Evolutionary conservation across 257 asterid genomes (phyloP).

Genomic region (Jaltomata sinuosa): DNA sequence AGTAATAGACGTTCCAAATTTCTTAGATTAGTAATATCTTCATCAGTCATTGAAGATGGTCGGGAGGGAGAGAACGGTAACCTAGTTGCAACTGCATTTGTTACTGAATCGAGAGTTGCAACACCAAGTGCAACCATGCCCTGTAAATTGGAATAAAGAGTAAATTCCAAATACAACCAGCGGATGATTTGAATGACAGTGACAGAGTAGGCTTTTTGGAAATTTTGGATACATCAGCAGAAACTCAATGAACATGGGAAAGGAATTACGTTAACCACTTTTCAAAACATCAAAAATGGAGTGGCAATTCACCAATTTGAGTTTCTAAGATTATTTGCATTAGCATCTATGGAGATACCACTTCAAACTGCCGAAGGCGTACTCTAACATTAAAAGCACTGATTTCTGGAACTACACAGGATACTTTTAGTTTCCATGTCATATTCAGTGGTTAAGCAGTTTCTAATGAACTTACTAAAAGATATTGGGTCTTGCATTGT

Average conservation of each 20-base stretch:
- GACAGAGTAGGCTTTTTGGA: neutral
- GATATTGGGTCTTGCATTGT: neutral
- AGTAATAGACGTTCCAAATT: conserved; percentile 61
- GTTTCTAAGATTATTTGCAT: neutral
- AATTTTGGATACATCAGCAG: neutral
- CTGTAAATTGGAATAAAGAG: conserved; percentile 24
- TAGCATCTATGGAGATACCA: neutral
- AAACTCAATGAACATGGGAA: neutral
- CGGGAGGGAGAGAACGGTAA: conserved; percentile 50
- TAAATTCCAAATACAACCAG: neutral
- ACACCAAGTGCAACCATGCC: conserved; percentile 95
- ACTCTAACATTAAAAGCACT: neutral
- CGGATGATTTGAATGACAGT: neutral
- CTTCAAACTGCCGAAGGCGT: neutral
- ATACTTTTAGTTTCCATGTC: neutral
- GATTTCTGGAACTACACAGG: neutral
- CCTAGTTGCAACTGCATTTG: conserved; percentile 34
- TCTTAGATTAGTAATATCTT: conserved; percentile 67
- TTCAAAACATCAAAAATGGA: neutral
- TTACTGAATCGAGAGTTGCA: conserved; percentile 57
- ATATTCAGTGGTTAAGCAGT: neutral
- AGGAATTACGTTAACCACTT: neutral
- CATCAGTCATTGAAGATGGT: conserved; percentile 55
- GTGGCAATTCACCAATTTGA: neutral
- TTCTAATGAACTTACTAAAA: neutral